Evolutionary conservation across 2,329 filamentous ascomycete genomes (phyloP), one percentile per base, ranked within the genome.

Genomic region (Endocalyx cinctus): DNA sequence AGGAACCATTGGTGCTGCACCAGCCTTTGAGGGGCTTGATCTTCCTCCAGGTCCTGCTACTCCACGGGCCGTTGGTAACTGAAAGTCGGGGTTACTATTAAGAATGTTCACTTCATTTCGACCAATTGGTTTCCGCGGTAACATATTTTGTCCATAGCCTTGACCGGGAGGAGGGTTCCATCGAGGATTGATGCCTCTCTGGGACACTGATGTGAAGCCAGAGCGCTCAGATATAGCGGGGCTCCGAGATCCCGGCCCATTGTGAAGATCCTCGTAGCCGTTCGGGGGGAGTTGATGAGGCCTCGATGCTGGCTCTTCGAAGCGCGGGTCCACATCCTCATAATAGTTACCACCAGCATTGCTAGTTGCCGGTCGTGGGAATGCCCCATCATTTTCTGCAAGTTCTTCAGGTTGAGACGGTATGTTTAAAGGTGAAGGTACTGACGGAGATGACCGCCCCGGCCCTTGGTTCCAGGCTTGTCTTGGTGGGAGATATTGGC

Each of bases 311-410:
- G 52, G 58, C 36, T 77, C 72, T 20, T 79, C 84, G 52, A 96
- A 97, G 36, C 81, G 84, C 27, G 90, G 88, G 46, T 95, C 88
- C 10, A 95, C 79, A 57, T 97, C 90, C 69, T 97, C 92, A 54
- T 94, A 94, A 62, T 97, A 97, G 42, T 74, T 64, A 30, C 44
- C 57, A 40, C 44, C 57, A 40, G 41, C 38, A 30, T 42, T 42
- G 11, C 38, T 34, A 12, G 47, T 41, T 14, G 47, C 54, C 6
- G 46, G 47, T 25, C 50, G 49, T 12, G 60, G 49, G 56, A 19
- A 56, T 27, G 55, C 57, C 32, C 50, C 52, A 28, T 46, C 54
- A 26, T 60, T 50, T 19, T 62, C 49, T 38, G 69, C 64, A 35
- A 60, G 57, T 23, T n/a, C n/a, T n/a, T n/a, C n/a, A n/a, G 53